Base-by-base conservation (phyloP, 495 filamentous ascomycete genomes). In the Hypoxylon perforatum region DNA sequence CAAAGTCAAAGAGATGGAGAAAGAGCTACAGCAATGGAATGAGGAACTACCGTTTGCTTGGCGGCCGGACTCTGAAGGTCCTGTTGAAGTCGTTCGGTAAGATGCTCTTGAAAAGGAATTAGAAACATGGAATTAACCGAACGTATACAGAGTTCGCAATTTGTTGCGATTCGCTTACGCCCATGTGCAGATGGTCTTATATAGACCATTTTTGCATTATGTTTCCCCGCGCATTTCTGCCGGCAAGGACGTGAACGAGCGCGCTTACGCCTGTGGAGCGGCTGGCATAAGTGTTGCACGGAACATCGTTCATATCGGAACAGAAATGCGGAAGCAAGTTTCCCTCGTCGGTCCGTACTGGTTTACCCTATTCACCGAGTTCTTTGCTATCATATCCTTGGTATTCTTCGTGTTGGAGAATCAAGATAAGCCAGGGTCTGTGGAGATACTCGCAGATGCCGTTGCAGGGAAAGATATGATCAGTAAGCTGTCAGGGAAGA, bases 331-430 rank as follows among this genome's bases (percentile, higher is more conserved):
- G 62, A 90, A 88, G 70, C 84, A 88, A 65, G 89, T 88, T 0
- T 81, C 96, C 10, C 84, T 99, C 19, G 91, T 91, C 68, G 95
- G 95, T 0, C 91, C 93, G 0, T 97, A 94, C 78, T 99, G 95
- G 95, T 97, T 97, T 69, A 91, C 90, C 47, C 92, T 97, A 79
- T 98, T 97, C 67, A 96, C 95, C 2, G 91, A 92, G 12, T 98
- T 97, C 78, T 98, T 97, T 75, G 90, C 93, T 19, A 93, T 97
- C 42, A 82, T 99, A 9, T 93, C 93, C 0, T 78, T 98, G 57
- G 81, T 97, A 12, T 99, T 94, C 77, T 97, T 90, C 69, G 92
- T 92, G 0, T 77, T 97, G 12, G 94, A 97, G 75, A 97, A 97
- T 70, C 91, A 92, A 15, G 87, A 94, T 58, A 92, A 90, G 65